Base-by-base conservation (phyloP, 805 yeast species). In the Lachancea sp. region DNA sequence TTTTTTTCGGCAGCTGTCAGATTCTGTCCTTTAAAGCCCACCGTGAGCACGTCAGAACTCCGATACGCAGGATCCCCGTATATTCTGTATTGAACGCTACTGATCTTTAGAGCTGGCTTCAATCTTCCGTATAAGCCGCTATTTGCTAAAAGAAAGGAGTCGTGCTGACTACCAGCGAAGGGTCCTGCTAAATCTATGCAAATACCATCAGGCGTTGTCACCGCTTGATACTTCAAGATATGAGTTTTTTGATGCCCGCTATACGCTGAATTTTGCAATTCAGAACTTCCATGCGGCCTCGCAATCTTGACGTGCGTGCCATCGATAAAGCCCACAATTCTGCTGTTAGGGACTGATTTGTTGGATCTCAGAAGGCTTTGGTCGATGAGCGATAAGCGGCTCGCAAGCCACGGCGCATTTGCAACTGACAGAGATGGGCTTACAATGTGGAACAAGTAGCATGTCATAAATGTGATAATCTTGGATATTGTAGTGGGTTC, bases 181-280 rank as follows among this genome's bases (percentile, higher is more conserved):
- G 29, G 42, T 15, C 27, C 30, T 7, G 35, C 36, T 16, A n/a
- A n/a, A n/a, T n/a, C n/a, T n/a, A 40, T 40, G 13, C 43, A 40
- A 13, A 40, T 26, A 3, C 37, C 41, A 38, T 38, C 41, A 13
- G 34, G 25, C 16, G 41, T 38, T 19, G 41, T 37, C 26, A 13
- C 32, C 26, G 41, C 33, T 16, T 37, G 41, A 25, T 37, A 27
- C 26, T 27, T 37, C 41, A 37, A 11, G 17, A 37, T 27, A 25
- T 37, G 31, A 11, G 41, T 4, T 26, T 22, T 37, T 22, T 37
- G 27, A 31, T 39, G 42, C n/a, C 42, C 42, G 35, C 29, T 39
- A 13, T 20, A 39, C 9, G 17, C 42, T n/a, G 35, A 4, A 16
- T 39, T 39, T 17, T 27, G 26, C 26, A 11, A 7, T 8, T 29